A percentile compares a stretch with the other conserved stretches of the same genome.
phyloP scores from a whole-genome alignment of 1,139 yeast species.

The Wickerhamomyces sp. region DNA sequence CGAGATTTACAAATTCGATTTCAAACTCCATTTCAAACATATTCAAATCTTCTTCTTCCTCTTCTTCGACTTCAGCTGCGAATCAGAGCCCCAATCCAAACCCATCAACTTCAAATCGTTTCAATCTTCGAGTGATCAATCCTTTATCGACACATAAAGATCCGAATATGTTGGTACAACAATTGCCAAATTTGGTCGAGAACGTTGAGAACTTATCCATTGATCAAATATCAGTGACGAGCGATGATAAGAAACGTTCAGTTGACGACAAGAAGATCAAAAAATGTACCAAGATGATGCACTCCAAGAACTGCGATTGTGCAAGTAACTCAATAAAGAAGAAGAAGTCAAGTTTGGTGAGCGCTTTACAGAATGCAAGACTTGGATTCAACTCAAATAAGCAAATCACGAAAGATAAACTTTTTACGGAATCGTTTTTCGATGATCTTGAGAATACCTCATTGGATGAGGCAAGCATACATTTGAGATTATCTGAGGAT shows the following conservation, averaged over 20 bases:
- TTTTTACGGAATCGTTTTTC: conserved; percentile 2
- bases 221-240: conserved; percentile 3
- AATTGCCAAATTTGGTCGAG: conserved; percentile 13
- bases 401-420: neutral
- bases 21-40: conserved; percentile 20
- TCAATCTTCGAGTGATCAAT: conserved; percentile 20
- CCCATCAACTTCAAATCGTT: conserved; percentile 8
- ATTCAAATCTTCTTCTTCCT: conserved; percentile 17
- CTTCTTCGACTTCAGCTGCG: no score
- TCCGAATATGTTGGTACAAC: conserved; percentile 7
- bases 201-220: conserved; percentile 13
- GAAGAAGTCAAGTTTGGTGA: conserved; percentile 18
- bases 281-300: conserved; percentile 11
- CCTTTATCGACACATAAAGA: conserved; percentile 24
- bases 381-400: conserved; percentile 14
- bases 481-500: conserved; percentile 1
- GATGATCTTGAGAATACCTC: neutral
- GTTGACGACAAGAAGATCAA: conserved; percentile 1
- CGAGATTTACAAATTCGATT: conserved; percentile 18
- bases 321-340: conserved; percentile 4
- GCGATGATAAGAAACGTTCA: neutral
- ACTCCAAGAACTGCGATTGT: conserved; percentile 14
- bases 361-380: conserved; percentile 19
- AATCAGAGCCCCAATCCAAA: no score
- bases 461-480: neutral